Conservation (phyloP, 306 rosid species). For the Echinosophora koreensis region DNA sequence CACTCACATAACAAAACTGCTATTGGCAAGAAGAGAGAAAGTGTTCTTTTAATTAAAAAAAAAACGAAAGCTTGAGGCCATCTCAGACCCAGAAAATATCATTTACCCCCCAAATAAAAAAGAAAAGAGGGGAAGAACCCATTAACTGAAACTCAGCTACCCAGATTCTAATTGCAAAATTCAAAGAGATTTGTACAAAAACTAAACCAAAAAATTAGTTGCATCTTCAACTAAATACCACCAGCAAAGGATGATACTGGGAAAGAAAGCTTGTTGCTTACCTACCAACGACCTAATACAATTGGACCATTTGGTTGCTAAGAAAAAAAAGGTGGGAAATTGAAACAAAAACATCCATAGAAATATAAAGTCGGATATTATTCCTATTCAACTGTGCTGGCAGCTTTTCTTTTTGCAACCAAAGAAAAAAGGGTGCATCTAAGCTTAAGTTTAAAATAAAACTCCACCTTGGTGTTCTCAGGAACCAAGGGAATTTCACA, state of each 20-base stretch:
- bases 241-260: slow-evolving; percentile 18
- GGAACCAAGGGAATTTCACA: slow-evolving; percentile 26
- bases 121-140: background rate
- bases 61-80: background rate
- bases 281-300: slow-evolving; percentile 67
- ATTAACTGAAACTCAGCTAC: slow-evolving; percentile 19
- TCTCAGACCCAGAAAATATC: slow-evolving; percentile 16
- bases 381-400: slow-evolving; percentile 16
- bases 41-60: background rate
- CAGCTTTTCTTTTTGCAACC: slow-evolving; percentile 1
- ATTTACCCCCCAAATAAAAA: background rate
- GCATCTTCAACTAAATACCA: slow-evolving; percentile 41
- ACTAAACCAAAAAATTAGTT: background rate
- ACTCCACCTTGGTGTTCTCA: slow-evolving; percentile 6
- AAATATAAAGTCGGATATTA: slow-evolving; percentile 14
- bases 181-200: slow-evolving; percentile 31
- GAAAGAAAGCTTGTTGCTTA: slow-evolving; percentile 50
- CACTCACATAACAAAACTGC: slow-evolving; percentile 3
- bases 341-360: slow-evolving; percentile 32
- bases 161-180: slow-evolving; percentile 21
- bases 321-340: slow-evolving; percentile 45
- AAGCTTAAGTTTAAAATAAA: slow-evolving; percentile 19
- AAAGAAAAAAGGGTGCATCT: background rate
- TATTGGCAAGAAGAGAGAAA: background rate
- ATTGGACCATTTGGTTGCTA: slow-evolving; percentile 44